Evolutionary conservation across 139 green algal genomes (phyloP).

Genomic region (Chlorella sp.): DNA sequence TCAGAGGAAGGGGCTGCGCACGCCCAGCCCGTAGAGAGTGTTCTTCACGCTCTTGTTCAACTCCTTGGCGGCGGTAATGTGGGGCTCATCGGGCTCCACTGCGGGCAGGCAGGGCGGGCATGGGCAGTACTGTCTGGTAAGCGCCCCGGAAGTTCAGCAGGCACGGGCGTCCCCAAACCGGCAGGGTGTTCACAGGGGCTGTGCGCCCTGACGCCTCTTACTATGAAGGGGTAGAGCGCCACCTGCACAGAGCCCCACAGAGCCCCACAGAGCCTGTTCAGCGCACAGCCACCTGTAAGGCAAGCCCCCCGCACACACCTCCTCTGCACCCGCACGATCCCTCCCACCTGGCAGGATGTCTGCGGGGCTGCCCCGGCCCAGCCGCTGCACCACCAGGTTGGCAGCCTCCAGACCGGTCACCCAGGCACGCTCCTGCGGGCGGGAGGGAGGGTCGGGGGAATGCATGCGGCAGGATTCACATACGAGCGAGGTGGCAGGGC

Average conservation of each 20-base stretch:
- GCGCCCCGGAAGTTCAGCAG: too few relatives aligned
- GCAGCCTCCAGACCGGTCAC: constrained; percentile 85
- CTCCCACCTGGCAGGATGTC: constrained; percentile 46
- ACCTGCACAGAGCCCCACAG: too few relatives aligned
- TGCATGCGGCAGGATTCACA: too few relatives aligned
- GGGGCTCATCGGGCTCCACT: constrained; percentile 81
- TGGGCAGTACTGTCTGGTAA: too few relatives aligned
- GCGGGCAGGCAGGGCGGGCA: not conserved
- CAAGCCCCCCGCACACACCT: not conserved
- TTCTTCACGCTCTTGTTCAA: constrained; percentile 39
- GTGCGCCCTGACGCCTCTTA: too few relatives aligned
- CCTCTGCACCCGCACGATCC: not conserved
- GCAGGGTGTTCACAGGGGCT: not conserved
- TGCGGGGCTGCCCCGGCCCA: constrained; percentile 55
- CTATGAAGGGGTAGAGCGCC: too few relatives aligned
- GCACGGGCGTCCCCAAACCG: too few relatives aligned
- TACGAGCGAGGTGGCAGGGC: too few relatives aligned
- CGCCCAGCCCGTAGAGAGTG: constrained; percentile 39
- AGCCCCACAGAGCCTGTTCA: too few relatives aligned
- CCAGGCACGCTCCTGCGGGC: constrained; percentile 79
- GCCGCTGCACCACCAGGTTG: constrained; percentile 70
- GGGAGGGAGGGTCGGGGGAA: too few relatives aligned
- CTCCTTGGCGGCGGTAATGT: constrained; percentile 73
- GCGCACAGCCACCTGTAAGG: too few relatives aligned
- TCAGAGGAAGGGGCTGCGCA: constrained; percentile 43